Evolutionary conservation across 495 filamentous ascomycete genomes (phyloP), one percentile per base, ranked within the genome.

Genomic region (Rhypophila decipiens): DNA sequence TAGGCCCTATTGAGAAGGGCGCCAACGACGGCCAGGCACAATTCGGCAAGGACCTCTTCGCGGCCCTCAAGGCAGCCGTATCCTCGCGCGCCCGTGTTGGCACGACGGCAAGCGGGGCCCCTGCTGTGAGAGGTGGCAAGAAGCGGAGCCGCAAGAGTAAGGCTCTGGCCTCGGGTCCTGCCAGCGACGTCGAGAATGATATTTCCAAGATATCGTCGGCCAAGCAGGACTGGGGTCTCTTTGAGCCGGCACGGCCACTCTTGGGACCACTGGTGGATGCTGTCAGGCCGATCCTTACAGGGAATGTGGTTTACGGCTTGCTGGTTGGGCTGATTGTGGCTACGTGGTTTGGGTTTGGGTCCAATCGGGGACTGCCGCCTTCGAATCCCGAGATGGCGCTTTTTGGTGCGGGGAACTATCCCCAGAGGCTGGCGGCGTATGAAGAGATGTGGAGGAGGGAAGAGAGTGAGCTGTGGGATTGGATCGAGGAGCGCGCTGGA

Each of bases 361-460:
- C 61, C 21, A 62, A 60, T 43, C 64, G 56, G 39, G 55, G 65
- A n/a, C 53, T 56, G 19, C 51, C 55, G 27, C 59, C 47, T 33
- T 70, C 59, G 46, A 63, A 58, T 42, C 59, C 41, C 38, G 70
- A 58, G 38, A 65, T 57, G 47, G 56, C 51, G 42, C 60, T 69
- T 52, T 34, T 64, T 49, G 59, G 69, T 60, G 13, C 13, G 27
- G 27, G 27, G 7, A 31, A 31, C 27, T 61, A 69, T 55, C 78
- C 89, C 5, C 81, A 90, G 49, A 77, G 88, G 5, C 60, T 87
- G 15, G 83, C 82, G 20, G 91, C 89, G 5, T 98, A 96, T 62
- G 91, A 97, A 51, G 85, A 95, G 66, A 84, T 96, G 55, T 98
- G 93, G 93, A 76, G 81, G 15, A 69, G 78, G 15, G 93, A 97